Conservation (phyloP, 106 monocot species). For the Hemerocallis citrina region DNA sequence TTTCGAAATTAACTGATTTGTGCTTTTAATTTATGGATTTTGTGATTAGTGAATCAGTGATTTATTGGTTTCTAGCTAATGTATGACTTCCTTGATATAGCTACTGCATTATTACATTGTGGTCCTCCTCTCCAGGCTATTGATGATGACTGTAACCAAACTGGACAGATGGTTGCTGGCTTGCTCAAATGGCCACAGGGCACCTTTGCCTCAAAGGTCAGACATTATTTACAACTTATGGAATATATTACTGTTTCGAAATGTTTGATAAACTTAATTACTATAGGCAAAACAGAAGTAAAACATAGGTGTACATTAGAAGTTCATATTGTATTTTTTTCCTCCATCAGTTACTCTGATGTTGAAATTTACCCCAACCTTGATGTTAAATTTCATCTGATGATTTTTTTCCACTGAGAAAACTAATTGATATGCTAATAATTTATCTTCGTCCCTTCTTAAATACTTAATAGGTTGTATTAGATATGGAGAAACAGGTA, state of each 20-base stretch:
- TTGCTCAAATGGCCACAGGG: conserved; percentile 93
- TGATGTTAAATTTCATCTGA: background rate
- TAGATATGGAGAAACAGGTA: conserved; percentile 75
- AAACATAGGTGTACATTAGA: no score
- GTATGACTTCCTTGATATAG: background rate
- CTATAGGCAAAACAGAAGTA: no score
- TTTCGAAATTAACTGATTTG: background rate
- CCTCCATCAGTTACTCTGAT: background rate
- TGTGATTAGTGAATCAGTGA: background rate
- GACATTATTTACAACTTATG: background rate
- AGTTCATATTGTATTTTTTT: background rate
- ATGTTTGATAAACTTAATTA: background rate
- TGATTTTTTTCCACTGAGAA: background rate
- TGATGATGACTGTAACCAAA: conserved; percentile 99
- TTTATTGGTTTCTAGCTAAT: background rate
- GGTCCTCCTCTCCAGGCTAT: conserved; percentile 55
- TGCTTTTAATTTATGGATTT: background rate
- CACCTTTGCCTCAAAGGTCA: conserved; percentile 98
- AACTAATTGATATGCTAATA: background rate
- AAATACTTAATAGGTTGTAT: conserved; percentile 57
- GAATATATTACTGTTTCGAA: background rate
- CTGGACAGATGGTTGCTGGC: conserved; percentile 97
- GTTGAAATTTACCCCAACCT: no score
- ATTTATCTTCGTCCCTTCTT: background rate
- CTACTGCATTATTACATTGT: background rate